A percentile compares a stretch with the other conserved stretches of the same genome.
These are phyloP conservation scores for Ophiostoma piceae DNA, from an alignment of 2,329 filamentous ascomycete species.

Conservation along the genomic window DNA sequence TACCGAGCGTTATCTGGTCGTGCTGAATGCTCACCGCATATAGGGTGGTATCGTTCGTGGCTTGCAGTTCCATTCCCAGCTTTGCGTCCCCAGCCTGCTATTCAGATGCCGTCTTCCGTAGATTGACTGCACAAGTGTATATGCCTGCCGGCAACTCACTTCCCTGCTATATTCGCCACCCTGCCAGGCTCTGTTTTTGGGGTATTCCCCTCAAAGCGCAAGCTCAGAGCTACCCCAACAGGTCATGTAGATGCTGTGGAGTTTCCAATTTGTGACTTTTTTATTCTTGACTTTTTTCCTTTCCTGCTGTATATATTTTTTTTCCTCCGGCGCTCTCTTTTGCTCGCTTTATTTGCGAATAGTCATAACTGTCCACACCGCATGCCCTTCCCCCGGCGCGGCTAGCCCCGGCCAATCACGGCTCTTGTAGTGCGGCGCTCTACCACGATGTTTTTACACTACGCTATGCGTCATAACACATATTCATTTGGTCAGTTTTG, in stretches of 20 bases:
- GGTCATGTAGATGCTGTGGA: background rate
- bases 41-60: background rate
- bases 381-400: slow-evolving; percentile 9
- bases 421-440: background rate
- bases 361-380: background rate
- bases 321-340: background rate
- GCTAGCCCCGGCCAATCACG: slow-evolving; percentile 10
- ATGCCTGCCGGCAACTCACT: background rate
- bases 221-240: slow-evolving; percentile 1
- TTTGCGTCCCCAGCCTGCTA: background rate
- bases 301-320: background rate
- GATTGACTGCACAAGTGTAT: background rate
- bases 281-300: background rate
- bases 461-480: background rate
- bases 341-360: background rate
- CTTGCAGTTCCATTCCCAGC: background rate
- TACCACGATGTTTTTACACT: background rate
- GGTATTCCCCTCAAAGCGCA: slow-evolving; percentile 3
- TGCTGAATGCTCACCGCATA: background rate
- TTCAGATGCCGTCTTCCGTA: background rate
- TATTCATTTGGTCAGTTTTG: too few relatives aligned
- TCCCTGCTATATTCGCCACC: background rate
- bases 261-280: background rate
- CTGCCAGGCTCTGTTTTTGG: background rate
- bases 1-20: background rate